Conservation (phyloP, 164 flowering plant genomes). For the Pachysandra terminalis region DNA sequence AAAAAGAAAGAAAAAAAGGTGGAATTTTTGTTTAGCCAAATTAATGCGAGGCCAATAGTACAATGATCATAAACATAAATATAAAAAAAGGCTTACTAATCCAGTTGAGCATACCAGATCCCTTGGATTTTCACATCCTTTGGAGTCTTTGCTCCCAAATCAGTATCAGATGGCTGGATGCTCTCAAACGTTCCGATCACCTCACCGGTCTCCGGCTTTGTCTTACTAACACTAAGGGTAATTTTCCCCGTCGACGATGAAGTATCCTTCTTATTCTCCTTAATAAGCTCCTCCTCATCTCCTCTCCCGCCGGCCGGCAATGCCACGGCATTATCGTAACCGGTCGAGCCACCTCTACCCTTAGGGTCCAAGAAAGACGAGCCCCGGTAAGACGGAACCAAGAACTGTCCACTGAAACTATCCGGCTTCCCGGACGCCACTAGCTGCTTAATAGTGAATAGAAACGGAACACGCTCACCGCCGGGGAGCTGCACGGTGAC, state of each 20-base stretch:
- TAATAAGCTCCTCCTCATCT: conserved; percentile 87
- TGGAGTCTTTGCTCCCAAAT: conserved; percentile 86
- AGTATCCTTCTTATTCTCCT: conserved; percentile 76
- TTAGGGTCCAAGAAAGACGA: conserved; percentile 97
- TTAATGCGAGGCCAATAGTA: too few species aligned
- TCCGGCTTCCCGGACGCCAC: conserved; percentile 94
- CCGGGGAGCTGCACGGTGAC: conserved; percentile 97
- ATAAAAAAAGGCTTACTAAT: conserved; percentile 24
- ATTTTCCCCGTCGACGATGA: conserved; percentile 72
- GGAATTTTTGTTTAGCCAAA: too few species aligned
- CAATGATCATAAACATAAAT: too few species aligned
- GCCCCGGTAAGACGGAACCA: conserved; percentile 92
- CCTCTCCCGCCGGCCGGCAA: conserved; percentile 98
- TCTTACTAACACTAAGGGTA: conserved; percentile 67
- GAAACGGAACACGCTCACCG: conserved; percentile 95
- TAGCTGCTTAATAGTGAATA: conserved; percentile 83
- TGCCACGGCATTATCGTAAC: conserved; percentile 92
- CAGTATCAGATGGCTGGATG: conserved; percentile 93
- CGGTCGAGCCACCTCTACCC: conserved; percentile 94
- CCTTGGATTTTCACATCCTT: conserved; percentile 97
- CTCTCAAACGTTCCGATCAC: conserved; percentile 93
- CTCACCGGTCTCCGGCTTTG: conserved; percentile 90
- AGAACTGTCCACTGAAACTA: conserved; percentile 63
- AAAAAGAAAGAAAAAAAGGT: too few species aligned
- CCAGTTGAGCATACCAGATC: conserved; percentile 96